A percentile compares a stretch with the other conserved stretches of the same genome.
These are phyloP conservation scores for Sideroxylon spinosum DNA, from an alignment of 179 eudicot genomes.

Conservation along the genomic window DNA sequence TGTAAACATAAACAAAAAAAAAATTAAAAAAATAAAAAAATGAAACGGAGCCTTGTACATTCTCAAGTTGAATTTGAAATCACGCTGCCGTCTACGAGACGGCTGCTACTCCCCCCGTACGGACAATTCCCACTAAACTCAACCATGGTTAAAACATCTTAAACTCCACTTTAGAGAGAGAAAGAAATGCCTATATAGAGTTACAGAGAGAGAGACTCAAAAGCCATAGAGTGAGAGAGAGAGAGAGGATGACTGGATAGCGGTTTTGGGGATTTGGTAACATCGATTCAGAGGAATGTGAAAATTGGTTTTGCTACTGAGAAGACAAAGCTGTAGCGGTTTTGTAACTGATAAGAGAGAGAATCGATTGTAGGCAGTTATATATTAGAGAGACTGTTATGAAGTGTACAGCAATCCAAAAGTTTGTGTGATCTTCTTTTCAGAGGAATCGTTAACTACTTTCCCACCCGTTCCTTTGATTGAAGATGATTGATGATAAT, in stretches of 20 bases:
- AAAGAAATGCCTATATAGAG: background rate
- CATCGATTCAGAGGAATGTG: too few species aligned
- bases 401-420: background rate
- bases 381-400: background rate
- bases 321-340: constrained; percentile 26
- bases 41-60: too few species aligned
- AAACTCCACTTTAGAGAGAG: background rate
- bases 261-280: background rate
- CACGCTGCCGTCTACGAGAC: too few species aligned
- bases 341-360: constrained; percentile 54
- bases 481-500: constrained; percentile 7
- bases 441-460: constrained; percentile 10
- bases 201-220: background rate
- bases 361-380: constrained; percentile 7
- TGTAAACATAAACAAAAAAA: too few species aligned
- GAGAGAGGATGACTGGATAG: constrained; percentile 6
- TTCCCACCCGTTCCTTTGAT: background rate
- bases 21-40: too few species aligned
- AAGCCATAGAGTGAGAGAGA: too few species aligned
- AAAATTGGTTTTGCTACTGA: constrained; percentile 5
- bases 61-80: too few species aligned
- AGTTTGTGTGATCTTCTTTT: constrained; percentile 2
- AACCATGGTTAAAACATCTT: constrained; percentile 1
- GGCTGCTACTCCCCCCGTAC: too few species aligned
- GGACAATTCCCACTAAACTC: too few species aligned